Percentiles rank a stretch among this genome's conserved stretches.
phyloP scores from a whole-genome alignment of 2,329 filamentous ascomycete species.

The Xylariaceae sp. region DNA sequence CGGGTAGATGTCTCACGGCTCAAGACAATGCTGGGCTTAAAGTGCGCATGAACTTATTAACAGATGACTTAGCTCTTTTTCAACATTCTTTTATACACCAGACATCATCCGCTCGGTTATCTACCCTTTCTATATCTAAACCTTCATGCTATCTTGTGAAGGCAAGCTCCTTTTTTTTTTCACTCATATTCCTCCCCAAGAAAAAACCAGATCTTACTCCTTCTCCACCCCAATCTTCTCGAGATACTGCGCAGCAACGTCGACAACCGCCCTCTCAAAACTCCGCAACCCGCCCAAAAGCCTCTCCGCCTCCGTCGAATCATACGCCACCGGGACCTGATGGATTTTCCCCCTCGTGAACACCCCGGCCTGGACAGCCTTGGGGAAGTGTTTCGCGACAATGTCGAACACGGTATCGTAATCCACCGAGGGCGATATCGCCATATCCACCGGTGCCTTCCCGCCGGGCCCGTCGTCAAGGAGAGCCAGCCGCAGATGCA shows the following conservation, averaged over 20 bases:
- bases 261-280: conserved; percentile 21
- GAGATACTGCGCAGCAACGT: conserved; percentile 25
- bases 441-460: conserved; percentile 13
- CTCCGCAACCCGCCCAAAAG: conserved; percentile 15
- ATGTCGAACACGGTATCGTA: conserved; percentile 19
- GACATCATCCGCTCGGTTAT: too few relatives aligned
- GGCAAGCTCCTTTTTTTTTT: too few relatives aligned
- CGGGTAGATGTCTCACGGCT: too few relatives aligned
- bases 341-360: conserved; percentile 22
- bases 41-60: too few relatives aligned
- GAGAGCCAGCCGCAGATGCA: conserved; percentile 21
- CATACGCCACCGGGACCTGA: conserved; percentile 17
- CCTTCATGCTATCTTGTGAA: too few relatives aligned
- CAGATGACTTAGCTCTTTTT: too few relatives aligned
- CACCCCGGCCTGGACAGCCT: conserved; percentile 23
- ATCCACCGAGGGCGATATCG: conserved; percentile 21
- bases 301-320: conserved; percentile 17
- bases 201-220: neutral
- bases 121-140: too few relatives aligned
- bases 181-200: too few relatives aligned
- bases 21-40: too few relatives aligned
- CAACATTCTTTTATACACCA: too few relatives aligned
- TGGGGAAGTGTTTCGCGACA: conserved; percentile 23
- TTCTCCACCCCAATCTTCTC: conserved; percentile 12
- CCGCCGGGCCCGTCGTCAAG: conserved; percentile 7